These are phyloP conservation scores for Suhomyces wounanorum DNA, from an alignment of 1,139 yeast species.

Conservation along the genomic window DNA sequence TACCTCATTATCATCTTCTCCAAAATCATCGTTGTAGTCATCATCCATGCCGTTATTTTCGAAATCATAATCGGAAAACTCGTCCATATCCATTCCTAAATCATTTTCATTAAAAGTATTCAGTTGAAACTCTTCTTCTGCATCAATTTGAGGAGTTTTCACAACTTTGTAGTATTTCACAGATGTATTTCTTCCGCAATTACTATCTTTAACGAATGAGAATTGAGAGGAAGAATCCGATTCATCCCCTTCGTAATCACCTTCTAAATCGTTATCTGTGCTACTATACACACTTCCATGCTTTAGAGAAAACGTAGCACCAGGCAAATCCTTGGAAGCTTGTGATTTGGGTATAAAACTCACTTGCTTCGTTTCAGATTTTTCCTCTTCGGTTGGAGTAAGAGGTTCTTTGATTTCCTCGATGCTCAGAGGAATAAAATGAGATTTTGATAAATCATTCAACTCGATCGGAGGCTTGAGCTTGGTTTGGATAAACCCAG, in stretches of 20 bases:
- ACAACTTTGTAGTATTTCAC: conserved; percentile 58
- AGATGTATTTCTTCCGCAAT: conserved; percentile 62
- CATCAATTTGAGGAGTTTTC: conserved; percentile 20
- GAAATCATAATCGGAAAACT: conserved; percentile 43
- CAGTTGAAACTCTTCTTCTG: conserved; percentile 12
- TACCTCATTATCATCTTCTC: conserved; percentile 52
- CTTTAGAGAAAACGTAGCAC: conserved; percentile 6
- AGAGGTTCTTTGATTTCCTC: neutral
- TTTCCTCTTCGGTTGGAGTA: conserved; percentile 1
- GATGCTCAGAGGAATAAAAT: conserved; percentile 2
- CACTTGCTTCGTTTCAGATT: conserved; percentile 21
- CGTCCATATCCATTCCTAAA: conserved; percentile 36
- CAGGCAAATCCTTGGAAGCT: neutral
- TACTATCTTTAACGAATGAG: conserved; percentile 57
- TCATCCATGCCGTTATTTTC: conserved; percentile 48
- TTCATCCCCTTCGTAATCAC: conserved; percentile 23
- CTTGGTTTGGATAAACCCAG: conserved; percentile 6
- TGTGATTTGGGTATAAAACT: conserved; percentile 12
- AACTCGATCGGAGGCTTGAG: conserved; percentile 11
- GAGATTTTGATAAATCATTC: neutral
- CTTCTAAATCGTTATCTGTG: conserved; percentile 17
- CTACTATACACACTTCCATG: neutral
- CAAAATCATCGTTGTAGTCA: conserved; percentile 42
- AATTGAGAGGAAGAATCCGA: conserved; percentile 49
- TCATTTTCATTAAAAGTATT: conserved; percentile 33